Base-by-base conservation (phyloP, 169 alveolate genomes). In the Eimeria falciformis region DNA sequence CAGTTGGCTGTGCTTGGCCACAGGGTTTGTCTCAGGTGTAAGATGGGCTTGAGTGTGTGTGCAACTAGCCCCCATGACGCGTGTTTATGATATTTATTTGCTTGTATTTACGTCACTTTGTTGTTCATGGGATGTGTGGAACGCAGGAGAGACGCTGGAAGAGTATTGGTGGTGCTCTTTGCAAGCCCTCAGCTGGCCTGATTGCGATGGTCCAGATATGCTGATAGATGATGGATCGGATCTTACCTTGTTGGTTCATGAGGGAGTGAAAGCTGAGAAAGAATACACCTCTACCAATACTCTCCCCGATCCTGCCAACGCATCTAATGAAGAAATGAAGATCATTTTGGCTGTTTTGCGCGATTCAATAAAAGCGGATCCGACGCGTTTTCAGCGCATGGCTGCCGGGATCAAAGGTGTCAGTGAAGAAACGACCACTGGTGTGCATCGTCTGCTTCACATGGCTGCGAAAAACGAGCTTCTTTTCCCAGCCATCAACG, bases 401-500 rank as follows among this genome's bases (percentile, higher is more conserved):
- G 97, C 98, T 7, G 96, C 95, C 82, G 92, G 94, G 77, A 94
- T 98, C 83, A 95, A 96, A 85, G 99, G 99, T 27, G 99, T 98
- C 77, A 97, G 99, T 69, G 99, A 99, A 95, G 99, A 99, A 95
- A 99, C 99, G 73, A 99, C 99, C 62, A 98, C 99, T 50, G 99
- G 99, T 23, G 99, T 99, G 66, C 97, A 97, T 93, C 97, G 99
- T 88, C 96, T 98, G 90, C 94, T 97, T 68, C 96, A 97, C 94
- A 96, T 98, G 97, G 98, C 98, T 11, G 96, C 95, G 50, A 95
- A 95, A 75, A 96, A 97, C 9, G 97, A 97, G 87, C 96, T 98
- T 66, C 97, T 98, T 75, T 97, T 98, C 97, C 98, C 99, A 45
- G 99, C 99, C 71, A 97, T 98, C 94, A 97, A 98, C 93, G 99